A percentile compares a stretch with the other conserved stretches of the same genome.
These are phyloP conservation scores for Lecanicillium sp. DNA, from an alignment of 2,329 filamentous ascomycete species.

Conservation along the genomic window DNA sequence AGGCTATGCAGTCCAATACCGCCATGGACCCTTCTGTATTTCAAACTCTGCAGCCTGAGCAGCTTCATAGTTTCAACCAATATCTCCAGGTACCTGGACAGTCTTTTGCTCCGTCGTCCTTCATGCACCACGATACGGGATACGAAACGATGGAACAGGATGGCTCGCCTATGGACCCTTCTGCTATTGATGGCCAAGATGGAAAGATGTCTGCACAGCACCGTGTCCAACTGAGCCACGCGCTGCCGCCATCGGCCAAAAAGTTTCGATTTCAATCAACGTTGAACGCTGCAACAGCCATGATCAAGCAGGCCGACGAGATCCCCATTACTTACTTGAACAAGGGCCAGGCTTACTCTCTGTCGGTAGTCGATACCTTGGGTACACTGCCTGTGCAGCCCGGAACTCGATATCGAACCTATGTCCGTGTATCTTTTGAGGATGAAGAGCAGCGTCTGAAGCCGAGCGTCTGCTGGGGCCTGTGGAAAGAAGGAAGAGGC, in stretches of 20 bases:
- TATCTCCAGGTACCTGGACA: conserved; percentile 56
- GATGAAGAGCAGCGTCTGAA: conserved; percentile 87
- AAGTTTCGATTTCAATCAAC: conserved; percentile 87
- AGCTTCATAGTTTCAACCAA: conserved; percentile 59
- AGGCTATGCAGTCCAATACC: conserved; percentile 50
- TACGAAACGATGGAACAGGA: conserved; percentile 77
- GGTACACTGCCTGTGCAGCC: conserved; percentile 49
- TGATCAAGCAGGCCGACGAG: conserved; percentile 84
- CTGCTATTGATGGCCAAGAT: conserved; percentile 41
- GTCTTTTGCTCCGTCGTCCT: conserved; percentile 68
- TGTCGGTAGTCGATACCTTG: conserved; percentile 73
- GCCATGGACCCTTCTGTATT: conserved; percentile 61
- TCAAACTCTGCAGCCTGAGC: conserved; percentile 51
- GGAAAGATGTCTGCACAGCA: conserved; percentile 50
- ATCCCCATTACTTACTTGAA: conserved; percentile 98
- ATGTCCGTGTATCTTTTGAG: conserved; percentile 91
- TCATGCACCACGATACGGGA: conserved; percentile 70
- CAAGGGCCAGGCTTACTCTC: conserved; percentile 88
- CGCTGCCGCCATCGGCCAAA: conserved; percentile 47
- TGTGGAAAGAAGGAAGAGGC: conserved; percentile 96
- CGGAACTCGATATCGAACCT: conserved; percentile 74
- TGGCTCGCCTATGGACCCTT: conserved; percentile 56
- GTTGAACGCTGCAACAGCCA: conserved; percentile 88
- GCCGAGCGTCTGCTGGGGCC: conserved; percentile 72
- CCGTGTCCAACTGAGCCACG: conserved; percentile 34